Evolutionary conservation across 495 filamentous ascomycete genomes (phyloP).

Genomic region (Aspergillus nanangensis): DNA sequence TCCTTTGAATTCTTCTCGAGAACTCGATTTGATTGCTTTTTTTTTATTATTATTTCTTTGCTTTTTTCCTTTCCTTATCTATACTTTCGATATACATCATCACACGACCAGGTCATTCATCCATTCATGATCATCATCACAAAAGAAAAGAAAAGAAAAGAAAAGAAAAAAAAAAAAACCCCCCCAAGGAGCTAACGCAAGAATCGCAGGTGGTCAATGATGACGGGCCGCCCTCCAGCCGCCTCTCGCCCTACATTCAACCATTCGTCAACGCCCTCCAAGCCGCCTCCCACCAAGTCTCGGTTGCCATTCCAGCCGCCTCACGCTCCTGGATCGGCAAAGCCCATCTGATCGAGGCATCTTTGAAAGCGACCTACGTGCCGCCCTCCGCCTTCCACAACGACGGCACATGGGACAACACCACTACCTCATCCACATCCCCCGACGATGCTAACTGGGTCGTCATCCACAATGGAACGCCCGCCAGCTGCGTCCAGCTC

Average conservation of each 20-base stretch:
- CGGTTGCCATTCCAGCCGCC: slow-evolving; percentile 84
- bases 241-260: slow-evolving; percentile 87
- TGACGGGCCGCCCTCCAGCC: slow-evolving; percentile 84
- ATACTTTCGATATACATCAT: not conserved
- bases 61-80: not conserved
- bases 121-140: not conserved
- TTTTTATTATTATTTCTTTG: not conserved
- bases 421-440: slow-evolving; percentile 32
- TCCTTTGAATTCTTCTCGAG: slow-evolving; percentile 11
- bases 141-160: too few relatives aligned
- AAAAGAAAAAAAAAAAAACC: too few relatives aligned
- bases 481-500: slow-evolving; percentile 83
- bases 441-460: slow-evolving; percentile 62
- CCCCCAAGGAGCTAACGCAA: too few relatives aligned
- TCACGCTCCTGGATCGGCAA: slow-evolving; percentile 98
- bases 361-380: slow-evolving; percentile 80
- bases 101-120: not conserved
- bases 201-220: slow-evolving; percentile 89
- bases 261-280: slow-evolving; percentile 76
- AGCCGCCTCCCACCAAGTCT: slow-evolving; percentile 73
- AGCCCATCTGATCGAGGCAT: slow-evolving; percentile 85
- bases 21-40: not conserved
- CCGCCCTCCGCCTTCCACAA: slow-evolving; percentile 54
- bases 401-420: slow-evolving; percentile 44
- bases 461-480: slow-evolving; percentile 79